Conservation (phyloP, 1,284 basidiomycete genomes). For the Fomitiporia mediterranea region DNA sequence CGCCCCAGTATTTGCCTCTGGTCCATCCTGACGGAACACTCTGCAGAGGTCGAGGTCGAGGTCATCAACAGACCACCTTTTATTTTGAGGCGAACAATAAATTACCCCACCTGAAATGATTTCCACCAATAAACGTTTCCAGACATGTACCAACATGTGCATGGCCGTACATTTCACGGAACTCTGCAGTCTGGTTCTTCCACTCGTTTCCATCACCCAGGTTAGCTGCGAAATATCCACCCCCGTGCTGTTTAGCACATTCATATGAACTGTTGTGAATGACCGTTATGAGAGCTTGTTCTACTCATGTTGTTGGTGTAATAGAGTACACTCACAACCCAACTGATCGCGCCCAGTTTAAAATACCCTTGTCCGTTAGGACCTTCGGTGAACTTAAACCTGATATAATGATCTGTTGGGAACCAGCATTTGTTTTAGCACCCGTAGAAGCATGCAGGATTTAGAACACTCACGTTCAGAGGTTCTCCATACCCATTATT, state of each 20-base stretch:
- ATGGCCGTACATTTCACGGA: conserved; percentile 65
- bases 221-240: conserved; percentile 44
- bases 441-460: background rate
- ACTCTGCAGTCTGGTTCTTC: conserved; percentile 49
- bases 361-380: conserved; percentile 59
- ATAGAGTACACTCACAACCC: conserved; percentile 46
- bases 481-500: conserved; percentile 57
- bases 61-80: no score
- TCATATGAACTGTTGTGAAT: conserved; percentile 51
- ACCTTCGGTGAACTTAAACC: conserved; percentile 63
- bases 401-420: conserved; percentile 25
- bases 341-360: conserved; percentile 54
- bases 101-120: background rate
- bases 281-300: background rate
- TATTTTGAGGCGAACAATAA: background rate
- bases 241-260: conserved; percentile 65
- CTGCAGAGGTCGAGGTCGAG: no score
- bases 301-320: background rate
- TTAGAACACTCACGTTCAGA: conserved; percentile 46
- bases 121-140: conserved; percentile 23
- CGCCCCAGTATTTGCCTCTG: conserved; percentile 50
- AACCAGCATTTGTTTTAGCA: conserved; percentile 26
- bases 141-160: background rate
- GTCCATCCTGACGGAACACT: conserved; percentile 74
- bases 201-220: conserved; percentile 11